Conservation (phyloP, 192 early-diverging fungal species). For the Gigaspora rosea region DNA sequence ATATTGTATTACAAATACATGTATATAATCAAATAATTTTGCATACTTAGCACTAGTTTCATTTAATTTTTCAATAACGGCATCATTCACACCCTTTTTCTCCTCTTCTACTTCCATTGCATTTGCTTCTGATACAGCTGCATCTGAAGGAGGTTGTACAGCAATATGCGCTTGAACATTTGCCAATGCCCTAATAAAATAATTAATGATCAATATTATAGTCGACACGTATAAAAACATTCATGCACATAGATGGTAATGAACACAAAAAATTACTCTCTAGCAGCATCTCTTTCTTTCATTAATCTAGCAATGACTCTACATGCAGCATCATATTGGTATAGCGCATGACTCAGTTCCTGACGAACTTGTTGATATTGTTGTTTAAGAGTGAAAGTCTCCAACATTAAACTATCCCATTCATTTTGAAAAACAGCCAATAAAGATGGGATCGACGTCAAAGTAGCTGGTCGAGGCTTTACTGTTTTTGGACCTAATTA, state of each 20-base stretch:
- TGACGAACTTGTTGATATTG: conserved; percentile 89
- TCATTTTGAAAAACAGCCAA: conserved; percentile 91
- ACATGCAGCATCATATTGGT: conserved; percentile 95
- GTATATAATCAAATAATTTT: neutral
- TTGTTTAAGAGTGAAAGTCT: conserved; percentile 89
- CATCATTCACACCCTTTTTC: conserved; percentile 42
- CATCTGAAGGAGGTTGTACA: conserved; percentile 42
- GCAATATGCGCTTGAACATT: conserved; percentile 62
- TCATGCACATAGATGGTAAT: neutral
- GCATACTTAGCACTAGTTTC: conserved; percentile 56
- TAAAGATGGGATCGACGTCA: conserved; percentile 90
- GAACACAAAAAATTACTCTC: conserved; percentile 52
- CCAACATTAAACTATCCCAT: conserved; percentile 95
- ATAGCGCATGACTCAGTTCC: conserved; percentile 92
- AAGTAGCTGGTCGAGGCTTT: conserved; percentile 84
- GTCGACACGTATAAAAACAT: neutral
- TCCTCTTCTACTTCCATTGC: conserved; percentile 57
- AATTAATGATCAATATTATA: conserved; percentile 7
- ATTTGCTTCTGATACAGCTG: conserved; percentile 34
- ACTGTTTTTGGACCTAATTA: conserved; percentile 60
- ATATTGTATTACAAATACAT: neutral
- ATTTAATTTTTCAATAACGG: conserved; percentile 52
- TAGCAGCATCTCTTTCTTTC: conserved; percentile 89
- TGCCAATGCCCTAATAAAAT: conserved; percentile 51
- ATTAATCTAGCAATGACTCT: conserved; percentile 91